Evolutionary conservation across 2,329 filamentous ascomycete species (phyloP).

Genomic region (Talaromyces sp.): DNA sequence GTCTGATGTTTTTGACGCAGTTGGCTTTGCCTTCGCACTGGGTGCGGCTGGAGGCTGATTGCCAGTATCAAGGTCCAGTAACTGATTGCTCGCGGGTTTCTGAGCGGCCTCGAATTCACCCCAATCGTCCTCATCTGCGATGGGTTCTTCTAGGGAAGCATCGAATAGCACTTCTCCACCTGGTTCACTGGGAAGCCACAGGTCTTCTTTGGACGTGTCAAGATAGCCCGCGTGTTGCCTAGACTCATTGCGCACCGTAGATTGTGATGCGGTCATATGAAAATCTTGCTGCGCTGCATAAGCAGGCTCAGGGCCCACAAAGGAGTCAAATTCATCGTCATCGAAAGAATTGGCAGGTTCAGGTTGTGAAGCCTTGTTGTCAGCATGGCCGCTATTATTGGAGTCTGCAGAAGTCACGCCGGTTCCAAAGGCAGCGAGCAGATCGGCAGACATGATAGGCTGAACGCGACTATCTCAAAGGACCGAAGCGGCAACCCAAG

Average conservation of each 20-base stretch:
- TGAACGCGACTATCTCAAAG: background rate
- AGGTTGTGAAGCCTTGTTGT: background rate
- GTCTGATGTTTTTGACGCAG: constrained; percentile 14
- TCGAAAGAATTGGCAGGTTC: background rate
- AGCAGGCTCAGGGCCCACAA: constrained; percentile 7
- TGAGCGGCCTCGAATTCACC: constrained; percentile 40
- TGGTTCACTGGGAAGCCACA: constrained; percentile 6
- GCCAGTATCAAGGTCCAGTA: constrained; percentile 4
- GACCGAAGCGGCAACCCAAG: background rate
- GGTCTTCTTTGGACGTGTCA: background rate
- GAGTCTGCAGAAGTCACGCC: constrained; percentile 12
- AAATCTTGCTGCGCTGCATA: background rate
- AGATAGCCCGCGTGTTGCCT: background rate
- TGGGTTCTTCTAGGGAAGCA: constrained; percentile 34
- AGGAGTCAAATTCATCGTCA: constrained; percentile 11
- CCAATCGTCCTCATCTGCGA: constrained; percentile 37
- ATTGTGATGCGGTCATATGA: background rate
- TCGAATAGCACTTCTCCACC: constrained; percentile 57
- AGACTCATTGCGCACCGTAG: background rate
- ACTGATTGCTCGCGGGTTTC: constrained; percentile 11
- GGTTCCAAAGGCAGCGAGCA: constrained; percentile 47
- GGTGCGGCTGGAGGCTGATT: background rate
- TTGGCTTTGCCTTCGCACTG: background rate
- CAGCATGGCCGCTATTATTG: background rate
- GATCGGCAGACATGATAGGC: constrained; percentile 48